Conservation (phyloP, 208 protist species). For the Trypanosoma lewisi region DNA sequence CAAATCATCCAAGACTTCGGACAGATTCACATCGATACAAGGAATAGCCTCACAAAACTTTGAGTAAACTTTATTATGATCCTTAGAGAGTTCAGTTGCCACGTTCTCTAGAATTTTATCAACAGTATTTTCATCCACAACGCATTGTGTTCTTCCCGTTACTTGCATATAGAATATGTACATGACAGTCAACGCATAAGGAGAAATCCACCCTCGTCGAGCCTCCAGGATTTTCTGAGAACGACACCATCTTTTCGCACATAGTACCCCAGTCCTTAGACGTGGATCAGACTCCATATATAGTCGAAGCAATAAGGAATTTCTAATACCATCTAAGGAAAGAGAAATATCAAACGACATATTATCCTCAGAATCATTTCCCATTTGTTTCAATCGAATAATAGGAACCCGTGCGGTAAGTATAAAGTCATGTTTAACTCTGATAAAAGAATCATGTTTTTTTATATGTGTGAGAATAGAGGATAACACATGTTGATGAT, state of each 20-base stretch:
- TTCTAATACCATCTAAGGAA: conserved; percentile 63
- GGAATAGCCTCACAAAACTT: conserved; percentile 23
- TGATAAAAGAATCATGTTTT: conserved; percentile 2
- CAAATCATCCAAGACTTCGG: conserved; percentile 43
- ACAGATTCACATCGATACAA: conserved; percentile 25
- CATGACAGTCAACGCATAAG: conserved; percentile 81
- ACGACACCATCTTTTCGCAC: conserved; percentile 67
- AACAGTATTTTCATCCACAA: conserved; percentile 40
- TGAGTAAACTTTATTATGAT: neutral
- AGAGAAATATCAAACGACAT: conserved; percentile 77
- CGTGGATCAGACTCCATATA: conserved; percentile 65
- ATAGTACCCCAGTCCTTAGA: conserved; percentile 50
- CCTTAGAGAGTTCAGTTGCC: neutral
- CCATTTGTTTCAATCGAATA: conserved; percentile 34
- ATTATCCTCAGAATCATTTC: neutral
- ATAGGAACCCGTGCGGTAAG: conserved; percentile 76
- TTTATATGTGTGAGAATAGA: conserved; percentile 49
- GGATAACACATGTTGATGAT: conserved; percentile 46
- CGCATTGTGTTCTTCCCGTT: conserved; percentile 27
- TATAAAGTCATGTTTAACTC: conserved; percentile 60
- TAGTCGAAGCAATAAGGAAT: conserved; percentile 61
- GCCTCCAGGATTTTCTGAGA: conserved; percentile 65
- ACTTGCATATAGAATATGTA: conserved; percentile 72
- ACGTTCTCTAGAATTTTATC: conserved; percentile 10
- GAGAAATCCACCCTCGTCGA: conserved; percentile 76